These are phyloP conservation scores for Sequoiadendron giganteum DNA, from an alignment of 75 land plant species.

Conservation along the genomic window DNA sequence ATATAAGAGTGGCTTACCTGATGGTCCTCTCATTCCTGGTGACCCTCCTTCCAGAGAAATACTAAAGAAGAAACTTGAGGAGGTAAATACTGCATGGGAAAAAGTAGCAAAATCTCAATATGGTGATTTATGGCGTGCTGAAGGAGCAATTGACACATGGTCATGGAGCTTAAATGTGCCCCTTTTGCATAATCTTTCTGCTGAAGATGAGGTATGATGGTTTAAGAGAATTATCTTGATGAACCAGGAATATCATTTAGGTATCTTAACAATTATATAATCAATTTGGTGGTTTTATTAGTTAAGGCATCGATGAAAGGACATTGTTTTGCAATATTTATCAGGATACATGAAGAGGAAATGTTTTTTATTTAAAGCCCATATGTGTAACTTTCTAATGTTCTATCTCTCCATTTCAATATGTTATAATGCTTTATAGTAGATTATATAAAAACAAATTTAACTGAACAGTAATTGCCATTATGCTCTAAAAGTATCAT, in stretches of 20 bases:
- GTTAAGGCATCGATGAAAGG: not conserved
- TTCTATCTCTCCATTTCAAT: not conserved
- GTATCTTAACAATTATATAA: not conserved
- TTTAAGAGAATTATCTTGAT: slow-evolving; percentile 1
- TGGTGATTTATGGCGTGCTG: slow-evolving; percentile 66
- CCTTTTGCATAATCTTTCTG: slow-evolving; percentile 69
- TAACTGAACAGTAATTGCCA: not conserved
- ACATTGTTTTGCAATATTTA: not conserved
- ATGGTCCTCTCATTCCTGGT: slow-evolving; percentile 45
- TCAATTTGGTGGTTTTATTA: not conserved
- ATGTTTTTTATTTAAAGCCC: not conserved
- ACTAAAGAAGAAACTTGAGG: slow-evolving; percentile 51
- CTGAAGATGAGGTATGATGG: slow-evolving; percentile 60
- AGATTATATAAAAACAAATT: not conserved
- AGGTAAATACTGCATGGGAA: slow-evolving; percentile 57
- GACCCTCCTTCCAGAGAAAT: slow-evolving; percentile 62
- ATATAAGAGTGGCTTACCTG: slow-evolving; percentile 53
- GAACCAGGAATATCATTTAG: not conserved
- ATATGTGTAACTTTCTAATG: not conserved
- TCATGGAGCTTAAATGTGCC: slow-evolving; percentile 96
- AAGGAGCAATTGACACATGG: slow-evolving; percentile 88
- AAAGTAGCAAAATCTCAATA: slow-evolving; percentile 67
- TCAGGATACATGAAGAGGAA: not conserved
- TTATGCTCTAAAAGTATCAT: not conserved
- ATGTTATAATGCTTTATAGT: not conserved